phyloP scores from a whole-genome alignment of 495 filamentous ascomycete genomes.

The Penicillium atrosanguineum region DNA sequence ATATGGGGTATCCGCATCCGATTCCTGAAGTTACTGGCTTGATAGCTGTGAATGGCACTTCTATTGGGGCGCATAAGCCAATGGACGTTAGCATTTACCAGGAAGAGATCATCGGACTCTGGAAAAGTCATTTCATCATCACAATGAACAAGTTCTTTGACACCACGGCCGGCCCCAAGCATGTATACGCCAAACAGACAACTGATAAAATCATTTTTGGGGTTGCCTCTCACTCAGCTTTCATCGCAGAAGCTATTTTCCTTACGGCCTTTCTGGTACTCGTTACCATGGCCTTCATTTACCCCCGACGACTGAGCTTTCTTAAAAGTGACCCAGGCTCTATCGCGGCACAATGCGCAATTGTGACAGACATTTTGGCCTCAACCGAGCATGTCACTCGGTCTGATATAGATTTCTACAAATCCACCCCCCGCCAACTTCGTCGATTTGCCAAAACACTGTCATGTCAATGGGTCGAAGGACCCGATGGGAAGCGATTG shows the following conservation, averaged over 20 bases:
- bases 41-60: background rate
- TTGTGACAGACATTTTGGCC: constrained; percentile 13
- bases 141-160: constrained; percentile 21
- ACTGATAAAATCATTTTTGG: constrained; percentile 4
- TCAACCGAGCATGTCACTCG: constrained; percentile 1
- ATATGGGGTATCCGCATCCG: background rate
- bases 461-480: constrained; percentile 17
- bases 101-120: constrained; percentile 4
- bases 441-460: constrained; percentile 15
- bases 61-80: background rate
- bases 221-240: constrained; percentile 13
- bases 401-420: constrained; percentile 5
- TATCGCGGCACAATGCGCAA: constrained; percentile 20
- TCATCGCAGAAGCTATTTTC: constrained; percentile 14
- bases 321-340: constrained; percentile 15
- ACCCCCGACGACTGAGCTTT: constrained; percentile 12
- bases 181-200: constrained; percentile 4
- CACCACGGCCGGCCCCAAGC: background rate
- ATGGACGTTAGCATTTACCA: constrained; percentile 3
- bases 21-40: background rate
- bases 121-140: constrained; percentile 22
- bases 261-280: background rate
- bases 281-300: constrained; percentile 1
- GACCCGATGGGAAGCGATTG: constrained; percentile 3
- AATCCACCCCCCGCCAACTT: constrained; percentile 21